These are phyloP conservation scores for Isatis tinctoria DNA, from an alignment of 345 rosid genomes.

Conservation along the genomic window DNA sequence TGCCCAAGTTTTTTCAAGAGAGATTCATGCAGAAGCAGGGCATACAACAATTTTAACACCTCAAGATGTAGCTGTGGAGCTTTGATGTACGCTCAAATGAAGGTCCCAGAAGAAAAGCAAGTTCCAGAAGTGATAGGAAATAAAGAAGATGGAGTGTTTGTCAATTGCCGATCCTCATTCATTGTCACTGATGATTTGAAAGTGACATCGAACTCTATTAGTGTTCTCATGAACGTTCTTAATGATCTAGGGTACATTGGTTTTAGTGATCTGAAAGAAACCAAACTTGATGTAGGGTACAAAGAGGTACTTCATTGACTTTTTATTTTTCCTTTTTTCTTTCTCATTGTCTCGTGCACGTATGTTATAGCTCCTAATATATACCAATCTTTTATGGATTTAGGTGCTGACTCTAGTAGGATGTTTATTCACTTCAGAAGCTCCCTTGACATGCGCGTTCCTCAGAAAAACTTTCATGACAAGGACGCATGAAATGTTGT, in stretches of 20 bases:
- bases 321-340: not conserved
- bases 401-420: not conserved
- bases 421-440: not conserved
- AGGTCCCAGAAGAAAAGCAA: not conserved
- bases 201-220: not conserved
- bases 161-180: not conserved
- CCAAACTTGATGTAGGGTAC: not conserved
- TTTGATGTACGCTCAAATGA: not conserved
- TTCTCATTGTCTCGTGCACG: not conserved
- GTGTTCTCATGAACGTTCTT: not conserved
- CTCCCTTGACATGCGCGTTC: not conserved
- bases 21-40: not conserved
- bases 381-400: not conserved
- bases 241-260: not conserved
- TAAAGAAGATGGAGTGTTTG: constrained; percentile 7
- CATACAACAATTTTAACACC: not conserved
- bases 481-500: not conserved
- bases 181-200: constrained; percentile 22
- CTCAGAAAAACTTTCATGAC: not conserved
- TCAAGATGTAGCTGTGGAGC: constrained; percentile 9
- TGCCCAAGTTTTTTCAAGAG: not conserved
- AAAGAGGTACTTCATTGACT: constrained; percentile 2
- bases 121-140: not conserved
- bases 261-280: not conserved
- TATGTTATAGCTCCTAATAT: not conserved